Evolutionary conservation across 352 stramenopile genomes (phyloP), one percentile per base, ranked within the genome.

Genomic region (Phytophthora nicotianae): DNA sequence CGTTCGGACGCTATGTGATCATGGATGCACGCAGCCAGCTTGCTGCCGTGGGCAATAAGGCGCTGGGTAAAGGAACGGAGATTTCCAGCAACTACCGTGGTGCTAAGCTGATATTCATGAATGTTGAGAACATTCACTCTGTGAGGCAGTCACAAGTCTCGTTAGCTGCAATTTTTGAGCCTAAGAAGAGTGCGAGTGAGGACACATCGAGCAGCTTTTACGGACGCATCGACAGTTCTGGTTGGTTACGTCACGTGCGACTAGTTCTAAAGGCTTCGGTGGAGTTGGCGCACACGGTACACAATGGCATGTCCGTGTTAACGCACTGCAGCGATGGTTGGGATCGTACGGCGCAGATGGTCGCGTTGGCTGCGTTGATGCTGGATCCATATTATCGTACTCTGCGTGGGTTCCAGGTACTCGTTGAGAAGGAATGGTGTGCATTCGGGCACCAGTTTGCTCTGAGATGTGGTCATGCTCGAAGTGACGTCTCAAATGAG

Each of bases 371-470:
- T 0, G 91, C 99, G 81, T 64, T 99, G 23, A 89, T 99, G 65
- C 70, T 99, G 13, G 98, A 99, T 72, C 95, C 97, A 13, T 97
- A 96, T 79, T 99, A 98, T 65, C 88, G 98, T 33, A 99, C 98
- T 7, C 64, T 98, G n/a, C 81, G 93, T 29, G 98, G 98, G 2
- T 99, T 99, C 58, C 87, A 93, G 50, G 65, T 78, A 14, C 79
- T 99, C 9, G 88, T 99, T 14, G 97, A 99, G 80, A 99, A 99
- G 68, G 98, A 99, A 52, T 99, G 98, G 93, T 97, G 97, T 70
- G 89, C 81, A 29, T 99, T 99, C 73, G 98, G 98, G 3, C 97
- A 99, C 81, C 95, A 98, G 26, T 99, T 99, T 60, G 90, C 97
- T 14, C 74, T 90, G 13, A 83, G 98, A 13, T 96, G 86, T 61